These are phyloP conservation scores for Quercus parvula DNA, from an alignment of 306 rosid genomes.

Conservation along the genomic window DNA sequence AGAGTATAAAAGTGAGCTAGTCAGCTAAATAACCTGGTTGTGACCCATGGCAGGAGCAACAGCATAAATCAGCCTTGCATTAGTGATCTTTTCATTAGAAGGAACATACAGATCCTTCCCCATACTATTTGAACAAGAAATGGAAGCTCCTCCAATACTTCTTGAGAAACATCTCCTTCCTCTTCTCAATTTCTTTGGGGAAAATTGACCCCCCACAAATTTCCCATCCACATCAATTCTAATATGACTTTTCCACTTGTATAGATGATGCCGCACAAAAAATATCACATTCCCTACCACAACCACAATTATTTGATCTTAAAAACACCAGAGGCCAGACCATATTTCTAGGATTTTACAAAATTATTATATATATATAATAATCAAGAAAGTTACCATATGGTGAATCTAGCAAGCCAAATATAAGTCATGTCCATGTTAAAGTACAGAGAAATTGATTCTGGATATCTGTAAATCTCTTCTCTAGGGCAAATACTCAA, in stretches of 20 bases:
- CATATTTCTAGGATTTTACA: background rate
- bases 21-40: conserved; percentile 53
- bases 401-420: background rate
- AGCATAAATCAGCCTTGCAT: conserved; percentile 64
- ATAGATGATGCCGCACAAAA: conserved; percentile 24
- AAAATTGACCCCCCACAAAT: conserved; percentile 7
- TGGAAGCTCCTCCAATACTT: conserved; percentile 20
- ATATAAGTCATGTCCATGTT: background rate
- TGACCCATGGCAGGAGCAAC: conserved; percentile 98
- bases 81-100: conserved; percentile 29
- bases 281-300: conserved; percentile 40
- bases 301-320: conserved; percentile 9
- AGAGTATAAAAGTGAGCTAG: background rate
- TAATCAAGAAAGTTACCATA: background rate
- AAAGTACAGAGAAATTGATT: background rate
- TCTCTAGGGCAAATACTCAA: background rate
- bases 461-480: background rate
- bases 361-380: background rate
- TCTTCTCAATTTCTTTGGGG: conserved; percentile 22
- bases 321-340: background rate
- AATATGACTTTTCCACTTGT: conserved; percentile 23
- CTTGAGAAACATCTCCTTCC: conserved; percentile 18
- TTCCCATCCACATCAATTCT: conserved; percentile 4
- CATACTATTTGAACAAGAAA: conserved; percentile 30
- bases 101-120: conserved; percentile 23